Evolutionary conservation across 768 basidiomycete genomes (phyloP).

Genomic region (Coprinopsis marcescibilis): DNA sequence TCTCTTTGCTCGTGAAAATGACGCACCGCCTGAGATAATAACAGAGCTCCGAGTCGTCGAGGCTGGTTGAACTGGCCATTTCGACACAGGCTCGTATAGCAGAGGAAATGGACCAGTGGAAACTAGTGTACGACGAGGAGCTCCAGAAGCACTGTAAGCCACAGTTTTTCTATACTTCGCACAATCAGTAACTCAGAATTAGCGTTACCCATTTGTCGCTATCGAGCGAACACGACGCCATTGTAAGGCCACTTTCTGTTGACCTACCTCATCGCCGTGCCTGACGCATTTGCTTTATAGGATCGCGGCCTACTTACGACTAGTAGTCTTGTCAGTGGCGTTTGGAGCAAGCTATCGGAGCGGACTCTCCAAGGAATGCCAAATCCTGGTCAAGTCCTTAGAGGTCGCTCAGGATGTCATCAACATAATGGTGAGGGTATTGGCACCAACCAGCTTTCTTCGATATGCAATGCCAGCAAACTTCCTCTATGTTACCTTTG

Average conservation of each 20-base stretch:
- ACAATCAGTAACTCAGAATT: neutral
- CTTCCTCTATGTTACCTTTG: constrained; percentile 50
- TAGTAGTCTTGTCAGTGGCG: constrained; percentile 51
- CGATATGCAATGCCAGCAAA: constrained; percentile 51
- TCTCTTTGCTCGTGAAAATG: too few relatives aligned
- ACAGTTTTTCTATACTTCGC: neutral
- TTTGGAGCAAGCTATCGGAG: constrained; percentile 43
- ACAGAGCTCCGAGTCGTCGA: constrained; percentile 19
- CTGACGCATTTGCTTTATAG: constrained; percentile 22
- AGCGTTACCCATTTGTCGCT: constrained; percentile 39
- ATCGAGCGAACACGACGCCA: constrained; percentile 38
- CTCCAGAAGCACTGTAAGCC: constrained; percentile 29
- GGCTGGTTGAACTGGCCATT: constrained; percentile 29
- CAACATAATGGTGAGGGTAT: constrained; percentile 42
- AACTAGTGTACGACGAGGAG: constrained; percentile 34
- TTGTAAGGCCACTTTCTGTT: constrained; percentile 24
- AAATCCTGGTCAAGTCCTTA: constrained; percentile 42
- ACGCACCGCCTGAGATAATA: too few relatives aligned
- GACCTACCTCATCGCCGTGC: neutral
- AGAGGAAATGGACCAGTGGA: constrained; percentile 34
- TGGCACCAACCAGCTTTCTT: constrained; percentile 50
- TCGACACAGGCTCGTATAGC: constrained; percentile 32
- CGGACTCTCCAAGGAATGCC: constrained; percentile 34
- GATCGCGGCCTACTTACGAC: constrained; percentile 47
- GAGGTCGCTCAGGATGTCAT: constrained; percentile 54